Conservation (phyloP, 495 filamentous ascomycete genomes). For the Penicillium simplicissimum region DNA sequence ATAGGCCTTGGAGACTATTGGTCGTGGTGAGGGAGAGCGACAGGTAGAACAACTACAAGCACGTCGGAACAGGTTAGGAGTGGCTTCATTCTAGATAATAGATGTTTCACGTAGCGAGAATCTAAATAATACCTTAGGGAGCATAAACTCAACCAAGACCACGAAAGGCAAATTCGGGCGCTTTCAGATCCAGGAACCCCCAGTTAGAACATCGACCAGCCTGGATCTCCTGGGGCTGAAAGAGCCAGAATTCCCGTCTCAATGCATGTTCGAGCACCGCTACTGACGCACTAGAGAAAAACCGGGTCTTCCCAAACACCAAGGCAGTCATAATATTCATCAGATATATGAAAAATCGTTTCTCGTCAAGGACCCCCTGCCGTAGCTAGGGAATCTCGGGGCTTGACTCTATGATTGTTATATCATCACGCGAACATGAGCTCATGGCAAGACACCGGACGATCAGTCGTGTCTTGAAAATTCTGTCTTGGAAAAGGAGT, state of each 20-base stretch:
- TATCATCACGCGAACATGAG: slow-evolving; percentile 89
- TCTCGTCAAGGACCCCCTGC: slow-evolving; percentile 67
- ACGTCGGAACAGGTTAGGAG: too few species aligned
- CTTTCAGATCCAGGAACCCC: background rate
- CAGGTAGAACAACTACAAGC: too few species aligned
- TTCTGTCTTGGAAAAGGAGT: slow-evolving; percentile 34
- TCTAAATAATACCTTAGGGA: too few species aligned
- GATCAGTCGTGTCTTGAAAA: background rate
- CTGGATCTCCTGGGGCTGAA: background rate
- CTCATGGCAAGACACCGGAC: slow-evolving; percentile 19
- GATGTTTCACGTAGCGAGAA: too few species aligned
- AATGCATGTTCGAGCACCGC: background rate
- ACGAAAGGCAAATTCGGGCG: background rate
- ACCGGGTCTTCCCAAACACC: background rate
- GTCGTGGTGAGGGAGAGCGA: too few species aligned
- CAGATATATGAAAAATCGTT: slow-evolving; percentile 86
- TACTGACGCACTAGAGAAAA: background rate
- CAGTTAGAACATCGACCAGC: background rate
- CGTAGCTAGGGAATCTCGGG: slow-evolving; percentile 67
- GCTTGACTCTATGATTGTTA: slow-evolving; percentile 99
- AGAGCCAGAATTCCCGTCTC: background rate
- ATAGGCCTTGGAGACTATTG: too few species aligned
- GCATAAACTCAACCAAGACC: background rate
- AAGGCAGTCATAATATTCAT: slow-evolving; percentile 57
- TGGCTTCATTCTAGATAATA: too few species aligned